These are phyloP conservation scores for Biscogniauxia mediterranea DNA, from an alignment of 2,329 filamentous ascomycete species.

Conservation along the genomic window DNA sequence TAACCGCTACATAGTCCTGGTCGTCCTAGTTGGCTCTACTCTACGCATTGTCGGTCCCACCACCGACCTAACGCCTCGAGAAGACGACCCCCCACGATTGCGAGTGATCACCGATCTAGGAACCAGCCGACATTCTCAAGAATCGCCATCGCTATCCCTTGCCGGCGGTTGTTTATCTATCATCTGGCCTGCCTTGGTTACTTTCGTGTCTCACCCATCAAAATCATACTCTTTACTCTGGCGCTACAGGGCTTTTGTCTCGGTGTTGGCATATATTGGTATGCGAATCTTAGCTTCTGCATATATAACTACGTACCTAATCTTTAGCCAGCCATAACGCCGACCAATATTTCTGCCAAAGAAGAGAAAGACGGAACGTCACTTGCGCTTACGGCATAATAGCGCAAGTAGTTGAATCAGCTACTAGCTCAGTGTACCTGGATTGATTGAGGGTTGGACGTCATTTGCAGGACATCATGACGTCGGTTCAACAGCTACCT, in stretches of 20 bases:
- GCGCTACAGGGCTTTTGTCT: background rate
- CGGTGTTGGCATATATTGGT: background rate
- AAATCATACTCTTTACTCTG: background rate
- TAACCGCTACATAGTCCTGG: slow-evolving; percentile 8
- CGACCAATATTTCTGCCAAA: background rate
- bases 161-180: background rate
- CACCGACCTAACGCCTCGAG: background rate
- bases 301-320: no score
- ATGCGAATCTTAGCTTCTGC: background rate
- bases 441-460: slow-evolving; percentile 5
- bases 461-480: slow-evolving; percentile 28
- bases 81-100: background rate
- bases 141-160: background rate
- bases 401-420: background rate
- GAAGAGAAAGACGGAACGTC: background rate
- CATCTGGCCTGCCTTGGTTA: background rate
- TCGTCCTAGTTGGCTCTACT: slow-evolving; percentile 1
- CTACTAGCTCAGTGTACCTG: slow-evolving; percentile 1
- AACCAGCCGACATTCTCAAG: background rate
- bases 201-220: background rate
- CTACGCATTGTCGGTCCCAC: background rate
- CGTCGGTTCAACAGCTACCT: slow-evolving; percentile 46
- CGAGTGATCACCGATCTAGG: background rate
- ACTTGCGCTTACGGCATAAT: background rate
- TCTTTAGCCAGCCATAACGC: background rate